Evolutionary conservation across 257 asterid species (phyloP).

Genomic region (Ehretia macrophylla): DNA sequence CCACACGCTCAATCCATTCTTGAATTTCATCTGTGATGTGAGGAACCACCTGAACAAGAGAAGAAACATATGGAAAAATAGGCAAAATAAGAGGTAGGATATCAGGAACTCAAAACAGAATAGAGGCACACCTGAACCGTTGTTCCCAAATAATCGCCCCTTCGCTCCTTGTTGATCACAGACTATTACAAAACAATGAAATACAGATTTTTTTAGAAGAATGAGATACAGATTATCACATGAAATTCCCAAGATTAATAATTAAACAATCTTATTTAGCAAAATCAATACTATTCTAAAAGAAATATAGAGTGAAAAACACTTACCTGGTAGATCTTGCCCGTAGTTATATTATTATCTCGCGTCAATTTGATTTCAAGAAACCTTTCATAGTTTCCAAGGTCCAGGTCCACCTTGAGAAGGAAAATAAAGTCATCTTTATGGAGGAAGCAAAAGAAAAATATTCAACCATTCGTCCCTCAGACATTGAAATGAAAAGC

Average conservation of each 20-base stretch:
- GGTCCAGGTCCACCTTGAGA: slow-evolving; percentile 91
- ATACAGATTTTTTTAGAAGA: too few species aligned
- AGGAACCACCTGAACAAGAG: slow-evolving; percentile 38
- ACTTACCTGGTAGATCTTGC: slow-evolving; percentile 87
- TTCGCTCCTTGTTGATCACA: slow-evolving; percentile 72
- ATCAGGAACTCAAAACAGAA: background rate
- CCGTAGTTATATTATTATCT: slow-evolving; percentile 87
- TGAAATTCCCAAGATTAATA: background rate
- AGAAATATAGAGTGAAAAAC: background rate
- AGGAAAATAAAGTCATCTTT: background rate
- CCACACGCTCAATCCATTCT: slow-evolving; percentile 47
- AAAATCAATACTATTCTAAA: too few species aligned
- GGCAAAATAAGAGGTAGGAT: too few species aligned
- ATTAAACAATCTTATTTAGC: too few species aligned
- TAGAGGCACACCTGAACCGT: slow-evolving; percentile 55
- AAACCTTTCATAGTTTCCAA: slow-evolving; percentile 93
- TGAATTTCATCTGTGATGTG: slow-evolving; percentile 52
- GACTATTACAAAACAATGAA: slow-evolving; percentile 37
- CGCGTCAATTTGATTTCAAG: slow-evolving; percentile 74
- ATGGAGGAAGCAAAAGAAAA: too few species aligned
- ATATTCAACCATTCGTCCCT: too few species aligned
- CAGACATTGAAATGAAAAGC: too few species aligned
- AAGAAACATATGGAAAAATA: background rate
- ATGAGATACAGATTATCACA: slow-evolving; percentile 4
- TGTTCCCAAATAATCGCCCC: slow-evolving; percentile 68